These are phyloP conservation scores for Paramecium biaurelia DNA, from an alignment of 73 alveolate species.

Conservation along the genomic window DNA sequence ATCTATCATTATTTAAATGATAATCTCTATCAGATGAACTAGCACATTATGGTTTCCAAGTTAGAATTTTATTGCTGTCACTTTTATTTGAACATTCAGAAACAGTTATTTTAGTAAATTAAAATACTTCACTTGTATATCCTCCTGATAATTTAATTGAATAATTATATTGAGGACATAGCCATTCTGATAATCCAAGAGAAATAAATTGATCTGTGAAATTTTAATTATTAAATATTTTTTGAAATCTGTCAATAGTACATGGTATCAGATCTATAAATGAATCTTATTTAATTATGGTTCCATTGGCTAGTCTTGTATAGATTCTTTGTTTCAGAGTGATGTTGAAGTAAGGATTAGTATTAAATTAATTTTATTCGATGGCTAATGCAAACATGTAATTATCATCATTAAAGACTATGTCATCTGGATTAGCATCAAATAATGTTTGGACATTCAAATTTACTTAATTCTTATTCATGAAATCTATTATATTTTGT, in stretches of 20 bases:
- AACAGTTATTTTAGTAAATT: neutral
- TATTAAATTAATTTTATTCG: neutral
- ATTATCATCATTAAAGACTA: neutral
- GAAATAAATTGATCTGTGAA: neutral
- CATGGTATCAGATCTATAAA: constrained; percentile 26
- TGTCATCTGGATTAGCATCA: constrained; percentile 25
- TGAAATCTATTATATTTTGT: neutral
- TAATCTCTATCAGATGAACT: neutral
- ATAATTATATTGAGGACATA: constrained; percentile 29
- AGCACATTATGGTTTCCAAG: constrained; percentile 44
- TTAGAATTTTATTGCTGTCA: neutral
- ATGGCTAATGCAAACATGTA: constrained; percentile 43
- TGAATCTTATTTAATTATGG: neutral
- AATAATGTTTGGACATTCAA: neutral
- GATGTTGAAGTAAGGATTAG: neutral
- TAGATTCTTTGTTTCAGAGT: neutral
- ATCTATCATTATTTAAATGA: neutral
- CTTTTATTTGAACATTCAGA: neutral
- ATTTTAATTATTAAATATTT: neutral
- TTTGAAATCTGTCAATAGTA: constrained; percentile 6
- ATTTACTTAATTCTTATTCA: neutral
- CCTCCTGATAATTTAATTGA: neutral
- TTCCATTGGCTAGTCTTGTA: neutral
- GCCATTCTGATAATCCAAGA: neutral
- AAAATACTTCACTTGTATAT: neutral